Evolutionary conservation across 2,329 filamentous ascomycete genomes (phyloP), one percentile per base, ranked within the genome.

Genomic region (Sporothrix brunneoviolacea): DNA sequence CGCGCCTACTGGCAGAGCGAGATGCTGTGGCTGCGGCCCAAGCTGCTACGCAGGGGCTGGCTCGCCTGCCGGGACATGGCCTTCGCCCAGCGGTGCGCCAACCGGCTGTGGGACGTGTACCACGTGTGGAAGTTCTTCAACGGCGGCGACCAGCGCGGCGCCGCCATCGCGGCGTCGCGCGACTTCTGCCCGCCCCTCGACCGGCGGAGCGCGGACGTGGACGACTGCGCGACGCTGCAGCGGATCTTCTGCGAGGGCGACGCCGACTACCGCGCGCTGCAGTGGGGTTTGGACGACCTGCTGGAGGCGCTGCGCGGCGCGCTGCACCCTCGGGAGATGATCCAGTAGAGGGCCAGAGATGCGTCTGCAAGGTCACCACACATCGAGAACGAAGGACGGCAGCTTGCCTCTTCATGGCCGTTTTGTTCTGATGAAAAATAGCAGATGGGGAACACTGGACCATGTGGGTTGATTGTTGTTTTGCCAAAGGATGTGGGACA

Each of bases 281-380:
- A 39, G 10, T 39, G 45, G 51, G 48, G 41, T 2, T 38, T 55
- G 7, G 37, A 55, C 7, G 46, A 41, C 13, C 22, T 55, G 9
- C 39, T 55, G 21, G 50, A 47, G 33, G 39, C 39, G 8, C 39
- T 55, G 22, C 51, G 51, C 10, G 45, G 24, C 16, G 36, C 15
- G 16, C 49, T 55, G 6, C 54, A 55, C 30, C 54, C 54, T 19
- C 48, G 38, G 4, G 54, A 55, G 22, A 55, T 55, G 54, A 22
- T 51, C 15, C 22, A 15, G 5, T 48, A 47, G 44, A 13, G 24
- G 24, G 24, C 24, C 6, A 28, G 24, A 6, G 24, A 10, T 28
- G 6, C 24, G 24, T 5, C 24, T 28, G n/a, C n/a, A n/a, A n/a
- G n/a, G n/a, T n/a, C n/a, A n/a, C n/a, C n/a, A n/a, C n/a, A n/a